These are phyloP conservation scores for Epithemia pelagica DNA, from an alignment of 108 stramenopile species.

Conservation along the genomic window DNA sequence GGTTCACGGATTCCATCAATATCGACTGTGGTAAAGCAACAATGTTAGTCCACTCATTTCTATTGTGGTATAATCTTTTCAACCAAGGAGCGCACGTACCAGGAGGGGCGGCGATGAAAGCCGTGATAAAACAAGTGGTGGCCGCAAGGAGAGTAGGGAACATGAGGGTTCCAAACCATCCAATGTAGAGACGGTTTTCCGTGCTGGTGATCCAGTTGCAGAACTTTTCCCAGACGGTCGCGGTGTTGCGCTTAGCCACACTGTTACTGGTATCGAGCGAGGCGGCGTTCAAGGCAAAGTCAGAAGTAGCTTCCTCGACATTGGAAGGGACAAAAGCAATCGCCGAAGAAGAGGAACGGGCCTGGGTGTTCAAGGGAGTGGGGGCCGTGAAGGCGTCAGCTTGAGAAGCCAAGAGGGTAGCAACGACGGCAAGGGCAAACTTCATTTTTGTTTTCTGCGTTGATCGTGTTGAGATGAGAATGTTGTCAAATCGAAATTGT, in stretches of 20 bases:
- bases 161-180: slow-evolving; percentile 30
- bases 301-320: background rate
- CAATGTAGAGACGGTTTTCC: slow-evolving; percentile 34
- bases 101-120: slow-evolving; percentile 28
- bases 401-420: slow-evolving; percentile 16
- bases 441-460: slow-evolving; percentile 22
- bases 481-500: too few species aligned
- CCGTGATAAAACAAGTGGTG: slow-evolving; percentile 21
- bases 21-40: slow-evolving; percentile 8
- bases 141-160: slow-evolving; percentile 27
- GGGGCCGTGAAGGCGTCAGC: slow-evolving; percentile 24
- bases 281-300: background rate
- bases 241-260: background rate
- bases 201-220: slow-evolving; percentile 35
- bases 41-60: background rate
- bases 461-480: too few species aligned
- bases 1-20: slow-evolving; percentile 33
- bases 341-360: background rate
- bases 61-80: background rate
- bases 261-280: background rate
- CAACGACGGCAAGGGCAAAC: slow-evolving; percentile 19
- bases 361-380: background rate
- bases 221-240: slow-evolving; percentile 7
- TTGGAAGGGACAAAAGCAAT: background rate
- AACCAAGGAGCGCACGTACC: background rate